These are phyloP conservation scores for Amanita molliuscula DNA, from an alignment of 768 basidiomycete species.

Conservation along the genomic window DNA sequence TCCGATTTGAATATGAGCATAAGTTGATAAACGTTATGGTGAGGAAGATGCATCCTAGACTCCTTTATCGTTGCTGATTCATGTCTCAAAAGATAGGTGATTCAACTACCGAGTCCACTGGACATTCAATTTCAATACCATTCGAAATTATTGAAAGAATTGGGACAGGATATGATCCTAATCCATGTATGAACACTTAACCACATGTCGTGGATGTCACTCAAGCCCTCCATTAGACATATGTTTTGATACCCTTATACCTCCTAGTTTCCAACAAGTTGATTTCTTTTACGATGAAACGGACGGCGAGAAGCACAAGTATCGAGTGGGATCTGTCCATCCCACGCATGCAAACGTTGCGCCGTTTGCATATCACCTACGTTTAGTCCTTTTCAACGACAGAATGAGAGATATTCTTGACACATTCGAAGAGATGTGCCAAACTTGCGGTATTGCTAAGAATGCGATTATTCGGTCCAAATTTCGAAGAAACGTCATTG, in stretches of 20 bases:
- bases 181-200: constrained; percentile 42
- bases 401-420: constrained; percentile 33
- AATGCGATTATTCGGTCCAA: constrained; percentile 22
- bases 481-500: constrained; percentile 28
- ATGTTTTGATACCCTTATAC: constrained; percentile 57
- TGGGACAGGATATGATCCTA: constrained; percentile 50
- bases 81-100: constrained; percentile 42
- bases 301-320: constrained; percentile 39
- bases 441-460: constrained; percentile 30
- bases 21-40: constrained; percentile 57
- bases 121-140: constrained; percentile 39
- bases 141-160: constrained; percentile 53
- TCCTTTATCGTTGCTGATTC: background rate
- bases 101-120: constrained; percentile 36
- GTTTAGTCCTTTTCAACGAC: constrained; percentile 45
- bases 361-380: constrained; percentile 64
- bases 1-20: constrained; percentile 59
- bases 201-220: constrained; percentile 4
- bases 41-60: constrained; percentile 12
- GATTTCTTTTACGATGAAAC: constrained; percentile 43
- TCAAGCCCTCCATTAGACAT: constrained; percentile 31
- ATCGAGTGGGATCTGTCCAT: constrained; percentile 48
- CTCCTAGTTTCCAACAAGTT: constrained; percentile 53
- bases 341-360: constrained; percentile 49
- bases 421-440: constrained; percentile 45